Evolutionary conservation across 345 rosid genomes (phyloP).

Genomic region (Abelmoschus esculentus): DNA sequence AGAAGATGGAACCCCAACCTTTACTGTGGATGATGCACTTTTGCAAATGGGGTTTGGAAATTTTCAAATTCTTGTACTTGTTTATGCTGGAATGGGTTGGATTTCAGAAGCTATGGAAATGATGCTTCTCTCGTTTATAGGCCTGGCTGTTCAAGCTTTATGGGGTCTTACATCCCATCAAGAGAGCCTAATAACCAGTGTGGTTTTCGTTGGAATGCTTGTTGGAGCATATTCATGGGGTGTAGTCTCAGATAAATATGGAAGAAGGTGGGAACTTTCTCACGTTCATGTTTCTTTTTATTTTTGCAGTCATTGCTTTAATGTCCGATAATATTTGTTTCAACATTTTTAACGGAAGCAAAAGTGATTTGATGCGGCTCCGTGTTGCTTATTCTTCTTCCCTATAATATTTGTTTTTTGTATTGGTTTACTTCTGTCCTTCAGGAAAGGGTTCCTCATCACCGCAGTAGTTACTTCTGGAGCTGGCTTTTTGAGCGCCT

Average conservation of each 20-base stretch:
- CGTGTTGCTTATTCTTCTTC: background rate
- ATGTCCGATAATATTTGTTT: background rate
- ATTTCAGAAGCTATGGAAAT: slow-evolving; percentile 91
- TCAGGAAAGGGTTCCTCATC: slow-evolving; percentile 82
- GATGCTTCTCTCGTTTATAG: slow-evolving; percentile 91
- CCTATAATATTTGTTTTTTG: background rate
- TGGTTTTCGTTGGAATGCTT: slow-evolving; percentile 86
- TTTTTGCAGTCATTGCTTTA: slow-evolving; percentile 1
- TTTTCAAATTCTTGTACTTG: slow-evolving; percentile 59
- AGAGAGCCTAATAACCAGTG: slow-evolving; percentile 69
- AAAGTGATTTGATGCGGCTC: background rate
- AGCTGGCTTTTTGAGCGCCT: slow-evolving; percentile 78
- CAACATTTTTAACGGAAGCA: background rate
- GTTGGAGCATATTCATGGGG: slow-evolving; percentile 93
- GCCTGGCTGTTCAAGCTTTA: slow-evolving; percentile 67
- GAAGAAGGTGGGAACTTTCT: slow-evolving; percentile 53
- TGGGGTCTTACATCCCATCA: slow-evolving; percentile 72
- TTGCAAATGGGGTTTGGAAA: slow-evolving; percentile 74
- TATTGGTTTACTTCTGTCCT: slow-evolving; percentile 10
- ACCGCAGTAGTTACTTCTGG: slow-evolving; percentile 66
- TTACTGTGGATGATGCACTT: slow-evolving; percentile 88
- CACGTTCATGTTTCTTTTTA: background rate
- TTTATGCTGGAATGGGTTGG: slow-evolving; percentile 93
- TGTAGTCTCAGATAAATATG: slow-evolving; percentile 66
- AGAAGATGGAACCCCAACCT: slow-evolving; percentile 34